A percentile compares a stretch with the other conserved stretches of the same genome.
These are phyloP conservation scores for Nicotiana obtusifolia DNA, from an alignment of 257 asterid genomes.

Conservation along the genomic window DNA sequence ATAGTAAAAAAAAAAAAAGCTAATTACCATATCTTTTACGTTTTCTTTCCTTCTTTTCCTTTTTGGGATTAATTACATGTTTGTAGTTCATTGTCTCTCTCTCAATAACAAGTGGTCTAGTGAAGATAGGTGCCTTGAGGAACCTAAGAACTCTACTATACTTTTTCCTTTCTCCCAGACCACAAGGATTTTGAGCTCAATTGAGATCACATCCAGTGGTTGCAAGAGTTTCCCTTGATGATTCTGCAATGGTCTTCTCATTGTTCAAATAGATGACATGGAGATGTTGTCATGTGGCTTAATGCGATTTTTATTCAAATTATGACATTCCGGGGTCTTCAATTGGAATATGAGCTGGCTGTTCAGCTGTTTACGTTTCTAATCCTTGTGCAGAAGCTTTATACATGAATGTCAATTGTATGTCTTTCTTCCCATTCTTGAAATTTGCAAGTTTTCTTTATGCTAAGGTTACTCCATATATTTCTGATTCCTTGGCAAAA, in stretches of 20 bases:
- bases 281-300: neutral
- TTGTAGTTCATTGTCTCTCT: neutral
- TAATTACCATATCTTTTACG: neutral
- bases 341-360: neutral
- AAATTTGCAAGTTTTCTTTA: neutral
- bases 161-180: neutral
- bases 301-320: neutral
- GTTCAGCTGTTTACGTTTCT: neutral
- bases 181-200: neutral
- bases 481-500: neutral
- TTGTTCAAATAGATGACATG: neutral
- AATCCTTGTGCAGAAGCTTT: neutral
- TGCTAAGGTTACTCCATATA: neutral
- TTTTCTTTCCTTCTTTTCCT: neutral
- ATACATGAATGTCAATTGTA: neutral
- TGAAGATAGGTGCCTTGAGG: neutral
- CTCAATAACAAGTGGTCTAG: neutral
- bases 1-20: neutral
- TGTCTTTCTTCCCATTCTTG: neutral
- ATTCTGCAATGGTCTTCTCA: neutral
- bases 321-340: neutral
- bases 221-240: neutral
- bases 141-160: neutral
- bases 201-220: neutral
- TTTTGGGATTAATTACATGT: neutral